phyloP scores from a whole-genome alignment of 129 eudicot species.

The Flaveria linearis region DNA sequence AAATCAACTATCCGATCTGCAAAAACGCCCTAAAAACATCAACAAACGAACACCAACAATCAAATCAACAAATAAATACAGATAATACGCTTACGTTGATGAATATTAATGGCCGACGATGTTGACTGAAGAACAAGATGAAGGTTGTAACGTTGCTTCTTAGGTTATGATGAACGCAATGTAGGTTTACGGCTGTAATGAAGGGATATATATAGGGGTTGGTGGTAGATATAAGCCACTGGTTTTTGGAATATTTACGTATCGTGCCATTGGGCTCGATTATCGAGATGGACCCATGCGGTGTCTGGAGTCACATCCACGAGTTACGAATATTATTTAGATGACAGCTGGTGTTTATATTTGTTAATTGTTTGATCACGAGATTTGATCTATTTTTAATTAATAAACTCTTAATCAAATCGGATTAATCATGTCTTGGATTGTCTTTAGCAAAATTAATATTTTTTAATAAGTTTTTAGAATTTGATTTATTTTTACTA shows the following conservation, averaged over 20 bases:
- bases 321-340: slow-evolving; percentile 35
- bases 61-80: neutral
- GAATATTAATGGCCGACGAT: neutral
- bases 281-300: slow-evolving; percentile 16
- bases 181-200: neutral
- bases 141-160: neutral
- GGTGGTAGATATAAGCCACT: slow-evolving; percentile 19
- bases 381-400: neutral
- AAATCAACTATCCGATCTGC: slow-evolving; percentile 27
- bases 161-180: slow-evolving; percentile 35
- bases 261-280: slow-evolving; percentile 26
- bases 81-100: slow-evolving; percentile 6
- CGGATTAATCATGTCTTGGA: neutral
- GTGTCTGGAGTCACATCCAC: slow-evolving; percentile 33
- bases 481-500: too few relatives aligned
- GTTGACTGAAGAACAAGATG: slow-evolving; percentile 1
- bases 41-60: slow-evolving; percentile 3
- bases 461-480: neutral
- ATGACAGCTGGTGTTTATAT: slow-evolving; percentile 23
- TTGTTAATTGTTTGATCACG: neutral
- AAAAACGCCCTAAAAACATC: slow-evolving; percentile 17
- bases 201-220: slow-evolving; percentile 24
- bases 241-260: slow-evolving; percentile 9
- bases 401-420: neutral
- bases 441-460: neutral